phyloP scores from a whole-genome alignment of 208 protist species.

The Histomonas meleagridis region DNA sequence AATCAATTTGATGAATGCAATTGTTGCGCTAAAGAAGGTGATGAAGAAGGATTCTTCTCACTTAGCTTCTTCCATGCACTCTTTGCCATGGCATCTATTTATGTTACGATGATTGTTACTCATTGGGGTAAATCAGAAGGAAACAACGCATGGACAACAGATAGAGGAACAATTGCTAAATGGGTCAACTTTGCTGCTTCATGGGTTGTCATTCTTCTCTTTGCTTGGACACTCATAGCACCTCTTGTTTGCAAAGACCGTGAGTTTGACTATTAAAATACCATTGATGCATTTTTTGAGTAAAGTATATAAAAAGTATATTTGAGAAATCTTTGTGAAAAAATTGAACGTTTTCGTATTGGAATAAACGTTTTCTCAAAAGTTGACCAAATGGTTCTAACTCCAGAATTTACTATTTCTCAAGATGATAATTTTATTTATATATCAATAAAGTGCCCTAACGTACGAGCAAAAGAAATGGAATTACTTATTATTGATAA shows the following conservation, averaged over 20 bases:
- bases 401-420: conserved; percentile 2
- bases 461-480: conserved; percentile 20
- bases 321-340: too few species aligned
- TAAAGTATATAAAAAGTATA: too few species aligned
- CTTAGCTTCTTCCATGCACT: neutral
- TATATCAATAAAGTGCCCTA: neutral
- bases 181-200: neutral
- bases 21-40: neutral
- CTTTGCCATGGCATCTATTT: neutral
- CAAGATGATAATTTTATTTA: neutral
- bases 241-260: neutral
- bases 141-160: neutral
- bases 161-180: neutral
- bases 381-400: conserved; percentile 32
- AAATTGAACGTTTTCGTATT: too few species aligned
- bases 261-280: too few species aligned
- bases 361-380: too few species aligned
- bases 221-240: neutral
- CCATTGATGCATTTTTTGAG: too few species aligned
- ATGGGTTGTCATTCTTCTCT: neutral
- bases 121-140: neutral
- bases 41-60: neutral
- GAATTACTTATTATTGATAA: neutral
- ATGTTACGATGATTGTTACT: neutral
- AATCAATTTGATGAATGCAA: neutral